phyloP scores from a whole-genome alignment of 305 asterid genomes.

The Fraxinus latifolia region DNA sequence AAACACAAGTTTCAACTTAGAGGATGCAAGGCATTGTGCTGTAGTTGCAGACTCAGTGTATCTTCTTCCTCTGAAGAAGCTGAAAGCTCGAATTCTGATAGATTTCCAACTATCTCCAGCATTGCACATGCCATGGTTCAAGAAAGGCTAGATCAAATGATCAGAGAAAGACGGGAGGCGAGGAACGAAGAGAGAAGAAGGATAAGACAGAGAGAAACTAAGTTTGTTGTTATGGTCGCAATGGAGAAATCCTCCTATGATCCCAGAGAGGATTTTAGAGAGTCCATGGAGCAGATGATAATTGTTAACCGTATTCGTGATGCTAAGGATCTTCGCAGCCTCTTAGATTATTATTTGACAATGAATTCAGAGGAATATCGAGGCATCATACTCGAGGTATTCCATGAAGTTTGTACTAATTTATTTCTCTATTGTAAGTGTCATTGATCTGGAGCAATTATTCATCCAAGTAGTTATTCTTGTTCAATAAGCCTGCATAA shows the following conservation, averaged over 20 bases:
- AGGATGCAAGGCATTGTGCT: conserved; percentile 54
- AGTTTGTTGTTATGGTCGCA: conserved; percentile 63
- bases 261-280: conserved; percentile 66
- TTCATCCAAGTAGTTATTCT: neutral
- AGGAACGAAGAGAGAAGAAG: conserved; percentile 31
- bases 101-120: conserved; percentile 49
- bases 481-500: neutral
- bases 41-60: conserved; percentile 53
- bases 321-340: conserved; percentile 54
- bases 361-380: conserved; percentile 64
- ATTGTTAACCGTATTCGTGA: conserved; percentile 44
- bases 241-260: conserved; percentile 64
- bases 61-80: conserved; percentile 49
- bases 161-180: conserved; percentile 39
- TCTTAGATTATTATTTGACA: conserved; percentile 56
- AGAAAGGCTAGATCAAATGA: conserved; percentile 61
- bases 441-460: neutral
- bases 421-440: conserved; percentile 39
- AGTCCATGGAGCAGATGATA: conserved; percentile 67
- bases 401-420: conserved; percentile 61
- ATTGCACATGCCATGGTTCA: conserved; percentile 76
- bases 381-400: conserved; percentile 61
- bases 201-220: conserved; percentile 25
- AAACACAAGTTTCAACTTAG: conserved; percentile 39
- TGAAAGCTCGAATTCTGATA: conserved; percentile 43